A percentile compares a stretch with the other conserved stretches of the same genome.
Evolutionary conservation across 202 grass and related monocot species (phyloP).

Genomic region (Brachypodium distachyon): DNA sequence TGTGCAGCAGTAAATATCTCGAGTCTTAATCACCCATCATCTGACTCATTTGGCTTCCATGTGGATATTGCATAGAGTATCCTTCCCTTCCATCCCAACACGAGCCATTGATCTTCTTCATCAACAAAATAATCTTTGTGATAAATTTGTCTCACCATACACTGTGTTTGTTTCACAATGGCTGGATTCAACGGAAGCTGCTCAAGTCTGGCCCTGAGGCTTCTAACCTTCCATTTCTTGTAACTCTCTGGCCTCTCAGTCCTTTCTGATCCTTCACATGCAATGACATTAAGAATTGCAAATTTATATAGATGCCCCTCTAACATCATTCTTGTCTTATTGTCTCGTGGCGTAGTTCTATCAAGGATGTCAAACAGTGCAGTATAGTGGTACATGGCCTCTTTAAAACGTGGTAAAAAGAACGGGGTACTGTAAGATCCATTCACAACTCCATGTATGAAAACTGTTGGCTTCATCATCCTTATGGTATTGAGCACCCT

Average conservation of each 20-base stretch:
- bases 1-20: background rate
- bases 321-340: slow-evolving; percentile 28
- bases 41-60: slow-evolving; percentile 38
- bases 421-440: slow-evolving; percentile 41
- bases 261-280: slow-evolving; percentile 59
- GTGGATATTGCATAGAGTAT: slow-evolving; percentile 43
- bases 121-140: slow-evolving; percentile 45
- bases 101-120: slow-evolving; percentile 44
- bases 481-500: slow-evolving; percentile 33
- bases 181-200: slow-evolving; percentile 28
- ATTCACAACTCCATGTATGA: slow-evolving; percentile 39
- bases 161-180: slow-evolving; percentile 15
- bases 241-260: slow-evolving; percentile 47
- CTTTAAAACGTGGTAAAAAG: slow-evolving; percentile 53
- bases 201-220: slow-evolving; percentile 22
- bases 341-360: slow-evolving; percentile 30
- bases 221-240: slow-evolving; percentile 44
- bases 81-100: slow-evolving; percentile 64
- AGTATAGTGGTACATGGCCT: slow-evolving; percentile 41
- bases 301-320: slow-evolving; percentile 27
- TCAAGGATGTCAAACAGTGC: slow-evolving; percentile 52
- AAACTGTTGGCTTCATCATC: slow-evolving; percentile 26
- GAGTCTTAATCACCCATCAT: background rate
- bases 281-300: slow-evolving; percentile 36
- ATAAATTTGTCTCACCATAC: slow-evolving; percentile 26